Percentiles rank a stretch among this genome's conserved stretches.
Conservation (phyloP, 192 early-diverging fungal species). For the Rhizophagus sp. region DNA sequence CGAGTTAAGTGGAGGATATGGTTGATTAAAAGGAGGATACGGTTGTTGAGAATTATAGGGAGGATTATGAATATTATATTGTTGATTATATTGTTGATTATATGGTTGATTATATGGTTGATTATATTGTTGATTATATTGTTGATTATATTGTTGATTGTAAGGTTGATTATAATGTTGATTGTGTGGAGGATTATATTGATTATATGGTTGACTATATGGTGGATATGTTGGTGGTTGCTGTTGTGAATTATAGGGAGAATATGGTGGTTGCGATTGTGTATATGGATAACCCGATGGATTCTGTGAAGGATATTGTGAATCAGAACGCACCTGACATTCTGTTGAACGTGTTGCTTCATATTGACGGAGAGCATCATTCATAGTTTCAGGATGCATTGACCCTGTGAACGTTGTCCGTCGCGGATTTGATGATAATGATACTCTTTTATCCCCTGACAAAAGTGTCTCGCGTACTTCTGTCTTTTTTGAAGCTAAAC, state of each 20-base stretch:
- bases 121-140: not conserved
- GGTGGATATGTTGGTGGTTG: not conserved
- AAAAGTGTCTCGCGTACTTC: constrained; percentile 5
- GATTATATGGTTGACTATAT: not conserved
- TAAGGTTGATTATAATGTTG: not conserved
- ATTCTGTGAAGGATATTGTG: not conserved
- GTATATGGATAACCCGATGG: not conserved
- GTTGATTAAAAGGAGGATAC: not conserved
- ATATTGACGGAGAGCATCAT: constrained; percentile 8
- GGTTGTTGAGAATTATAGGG: not conserved
- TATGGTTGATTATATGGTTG: not conserved
- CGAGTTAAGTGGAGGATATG: not conserved
- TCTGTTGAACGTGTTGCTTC: not conserved
- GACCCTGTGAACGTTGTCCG: not conserved
- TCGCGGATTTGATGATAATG: not conserved
- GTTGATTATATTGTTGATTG: not conserved
- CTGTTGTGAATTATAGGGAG: not conserved
- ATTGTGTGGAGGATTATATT: not conserved
- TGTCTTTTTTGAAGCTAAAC: not conserved
- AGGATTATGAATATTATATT: not conserved
- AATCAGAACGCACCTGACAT: not conserved
- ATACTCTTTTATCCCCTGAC: not conserved
- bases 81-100: not conserved
- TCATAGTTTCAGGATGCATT: constrained; percentile 11
- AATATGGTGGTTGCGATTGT: not conserved